Conservation (phyloP, 164 flowering plant genomes). For the Stephania japonica region DNA sequence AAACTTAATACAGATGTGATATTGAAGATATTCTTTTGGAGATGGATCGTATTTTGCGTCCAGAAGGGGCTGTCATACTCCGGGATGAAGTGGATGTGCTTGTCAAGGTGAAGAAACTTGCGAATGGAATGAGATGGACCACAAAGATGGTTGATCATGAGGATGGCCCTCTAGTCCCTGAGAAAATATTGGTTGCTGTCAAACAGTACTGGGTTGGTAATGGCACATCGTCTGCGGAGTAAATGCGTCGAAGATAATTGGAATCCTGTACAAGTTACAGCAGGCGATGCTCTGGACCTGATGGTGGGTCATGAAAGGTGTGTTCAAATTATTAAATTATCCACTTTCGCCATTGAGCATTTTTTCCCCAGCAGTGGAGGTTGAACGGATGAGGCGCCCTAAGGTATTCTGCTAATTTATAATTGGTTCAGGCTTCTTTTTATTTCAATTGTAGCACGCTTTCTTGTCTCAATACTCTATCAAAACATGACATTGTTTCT, state of each 20-base stretch:
- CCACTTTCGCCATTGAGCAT: not conserved
- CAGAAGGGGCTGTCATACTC: conserved; percentile 87
- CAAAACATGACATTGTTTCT: not conserved
- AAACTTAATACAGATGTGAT: conserved; percentile 42
- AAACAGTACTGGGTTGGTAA: conserved; percentile 72
- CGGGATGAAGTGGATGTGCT: conserved; percentile 77
- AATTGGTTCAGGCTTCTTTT: not conserved
- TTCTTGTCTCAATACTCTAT: not conserved
- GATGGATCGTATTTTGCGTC: conserved; percentile 88
- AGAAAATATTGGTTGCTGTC: conserved; percentile 72
- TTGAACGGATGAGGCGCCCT: not conserved
- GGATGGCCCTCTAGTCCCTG: conserved; percentile 82
- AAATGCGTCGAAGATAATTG: conserved; percentile 7
- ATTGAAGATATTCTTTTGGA: conserved; percentile 76
- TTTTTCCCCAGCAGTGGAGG: not conserved
- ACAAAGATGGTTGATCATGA: conserved; percentile 82
- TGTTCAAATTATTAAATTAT: not conserved
- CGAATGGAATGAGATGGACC: conserved; percentile 74
- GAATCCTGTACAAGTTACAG: not conserved
- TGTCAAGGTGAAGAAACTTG: conserved; percentile 59
- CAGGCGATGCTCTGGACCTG: not conserved
- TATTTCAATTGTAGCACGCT: not conserved
- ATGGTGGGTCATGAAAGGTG: not conserved
- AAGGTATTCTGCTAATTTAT: conserved; percentile 3
- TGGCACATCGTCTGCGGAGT: conserved; percentile 47